phyloP scores from a whole-genome alignment of 1,139 yeast genomes.

The Sugiyamaella pinicola region DNA sequence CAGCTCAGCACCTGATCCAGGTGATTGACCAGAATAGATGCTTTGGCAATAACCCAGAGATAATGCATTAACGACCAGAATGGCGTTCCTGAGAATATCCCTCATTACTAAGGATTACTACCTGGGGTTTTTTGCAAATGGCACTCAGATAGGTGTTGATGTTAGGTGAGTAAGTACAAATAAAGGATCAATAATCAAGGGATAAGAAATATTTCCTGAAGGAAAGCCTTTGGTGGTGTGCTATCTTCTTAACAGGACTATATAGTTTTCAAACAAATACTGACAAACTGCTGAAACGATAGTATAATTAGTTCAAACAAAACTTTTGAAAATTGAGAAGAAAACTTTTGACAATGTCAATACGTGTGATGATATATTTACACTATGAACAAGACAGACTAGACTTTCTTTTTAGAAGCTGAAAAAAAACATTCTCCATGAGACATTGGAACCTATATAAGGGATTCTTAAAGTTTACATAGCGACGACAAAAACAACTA shows the following conservation, averaged over 20 bases:
- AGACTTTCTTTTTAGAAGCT: slow-evolving; percentile 5
- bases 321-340: not conserved
- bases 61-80: slow-evolving; percentile 8
- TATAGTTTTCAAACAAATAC: not conserved
- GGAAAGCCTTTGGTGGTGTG: not conserved
- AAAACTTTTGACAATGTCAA: not conserved
- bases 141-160: not conserved
- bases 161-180: not conserved
- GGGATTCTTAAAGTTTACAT: slow-evolving; percentile 5
- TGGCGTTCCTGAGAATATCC: slow-evolving; percentile 8
- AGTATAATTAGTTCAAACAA: not conserved
- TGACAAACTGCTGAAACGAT: not conserved
- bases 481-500: not conserved
- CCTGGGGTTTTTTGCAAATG: not conserved
- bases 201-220: not conserved
- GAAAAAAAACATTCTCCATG: slow-evolving; percentile 6
- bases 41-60: slow-evolving; percentile 11
- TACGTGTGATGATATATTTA: slow-evolving; percentile 6
- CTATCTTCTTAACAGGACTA: not conserved
- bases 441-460: slow-evolving; percentile 18
- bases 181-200: not conserved
- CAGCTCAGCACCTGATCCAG: not conserved
- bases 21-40: not conserved
- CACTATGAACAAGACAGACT: slow-evolving; percentile 9
- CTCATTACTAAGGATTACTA: slow-evolving; percentile 9